Conservation (phyloP, 768 basidiomycete genomes). For the Dendrothele bispora region DNA sequence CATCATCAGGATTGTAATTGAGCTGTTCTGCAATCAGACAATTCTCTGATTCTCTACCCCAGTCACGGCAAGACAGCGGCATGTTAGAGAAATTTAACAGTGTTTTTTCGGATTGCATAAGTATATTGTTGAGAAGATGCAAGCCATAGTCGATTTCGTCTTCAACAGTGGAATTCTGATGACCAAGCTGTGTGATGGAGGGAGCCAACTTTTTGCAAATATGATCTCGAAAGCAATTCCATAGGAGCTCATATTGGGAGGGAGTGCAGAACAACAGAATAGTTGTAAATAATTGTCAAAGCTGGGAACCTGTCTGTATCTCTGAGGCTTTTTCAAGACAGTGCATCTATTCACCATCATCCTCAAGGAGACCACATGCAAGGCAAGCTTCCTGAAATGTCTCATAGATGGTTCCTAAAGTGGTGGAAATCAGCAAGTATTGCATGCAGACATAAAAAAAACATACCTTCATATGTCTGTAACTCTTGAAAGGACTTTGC, state of each 20-base stretch:
- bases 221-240: conserved; percentile 29
- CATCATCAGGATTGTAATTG: conserved; percentile 20
- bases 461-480: neutral
- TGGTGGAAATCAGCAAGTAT: no score
- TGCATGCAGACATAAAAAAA: no score
- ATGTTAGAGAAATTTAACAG: conserved; percentile 27
- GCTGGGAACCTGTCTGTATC: conserved; percentile 36
- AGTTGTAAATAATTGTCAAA: conserved; percentile 38
- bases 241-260: conserved; percentile 32
- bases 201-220: conserved; percentile 44
- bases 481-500: conserved; percentile 10
- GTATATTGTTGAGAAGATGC: conserved; percentile 24
- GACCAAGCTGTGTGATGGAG: conserved; percentile 13
- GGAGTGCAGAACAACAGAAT: conserved; percentile 31
- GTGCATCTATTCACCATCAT: conserved; percentile 36
- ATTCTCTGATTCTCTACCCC: conserved; percentile 23
- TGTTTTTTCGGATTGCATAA: conserved; percentile 18
- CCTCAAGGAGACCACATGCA: conserved; percentile 31
- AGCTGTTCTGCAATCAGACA: conserved; percentile 30
- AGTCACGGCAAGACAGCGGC: conserved; percentile 26
- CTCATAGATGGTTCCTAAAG: conserved; percentile 2
- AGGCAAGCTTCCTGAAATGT: conserved; percentile 22
- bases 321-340: conserved; percentile 36
- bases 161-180: conserved; percentile 23
- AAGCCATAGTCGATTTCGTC: conserved; percentile 39